These are phyloP conservation scores for Microdochium paspali DNA, from an alignment of 2,329 filamentous ascomycete genomes.

Conservation along the genomic window DNA sequence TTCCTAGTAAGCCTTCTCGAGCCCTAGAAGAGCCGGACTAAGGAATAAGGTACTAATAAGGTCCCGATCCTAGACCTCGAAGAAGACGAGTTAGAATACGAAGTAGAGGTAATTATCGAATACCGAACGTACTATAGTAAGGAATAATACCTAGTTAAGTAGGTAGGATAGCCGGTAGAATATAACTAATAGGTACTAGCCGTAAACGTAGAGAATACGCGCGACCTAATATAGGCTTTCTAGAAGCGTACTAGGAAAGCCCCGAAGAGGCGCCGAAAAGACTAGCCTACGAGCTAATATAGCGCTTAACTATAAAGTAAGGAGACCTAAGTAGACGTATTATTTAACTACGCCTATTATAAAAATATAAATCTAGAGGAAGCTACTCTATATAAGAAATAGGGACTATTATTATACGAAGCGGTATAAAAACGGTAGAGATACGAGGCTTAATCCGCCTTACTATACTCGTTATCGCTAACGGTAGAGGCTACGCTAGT, in stretches of 20 bases:
- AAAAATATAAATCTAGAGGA: background rate
- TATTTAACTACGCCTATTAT: background rate
- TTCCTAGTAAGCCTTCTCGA: too few species aligned
- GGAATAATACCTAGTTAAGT: conserved; percentile 1
- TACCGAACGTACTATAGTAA: background rate
- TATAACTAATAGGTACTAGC: too few species aligned
- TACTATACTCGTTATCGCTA: too few species aligned
- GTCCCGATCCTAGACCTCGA: background rate
- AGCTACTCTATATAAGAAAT: background rate
- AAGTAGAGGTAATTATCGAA: conserved; percentile 2
- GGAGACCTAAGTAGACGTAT: background rate
- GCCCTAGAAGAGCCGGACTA: background rate
- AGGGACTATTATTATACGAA: background rate
- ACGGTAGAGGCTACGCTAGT: too few species aligned
- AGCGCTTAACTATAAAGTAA: too few species aligned
- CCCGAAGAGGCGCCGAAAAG: background rate
- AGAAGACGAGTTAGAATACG: conserved; percentile 1
- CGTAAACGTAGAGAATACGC: background rate
- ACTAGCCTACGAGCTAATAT: too few species aligned
- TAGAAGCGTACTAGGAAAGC: background rate
- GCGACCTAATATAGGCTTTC: background rate
- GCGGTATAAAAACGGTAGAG: background rate
- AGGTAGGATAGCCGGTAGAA: conserved; percentile 1
- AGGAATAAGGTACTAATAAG: background rate
- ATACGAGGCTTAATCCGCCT: background rate